Conservation (phyloP, 164 flowering plant genomes). For the Annona cherimola region DNA sequence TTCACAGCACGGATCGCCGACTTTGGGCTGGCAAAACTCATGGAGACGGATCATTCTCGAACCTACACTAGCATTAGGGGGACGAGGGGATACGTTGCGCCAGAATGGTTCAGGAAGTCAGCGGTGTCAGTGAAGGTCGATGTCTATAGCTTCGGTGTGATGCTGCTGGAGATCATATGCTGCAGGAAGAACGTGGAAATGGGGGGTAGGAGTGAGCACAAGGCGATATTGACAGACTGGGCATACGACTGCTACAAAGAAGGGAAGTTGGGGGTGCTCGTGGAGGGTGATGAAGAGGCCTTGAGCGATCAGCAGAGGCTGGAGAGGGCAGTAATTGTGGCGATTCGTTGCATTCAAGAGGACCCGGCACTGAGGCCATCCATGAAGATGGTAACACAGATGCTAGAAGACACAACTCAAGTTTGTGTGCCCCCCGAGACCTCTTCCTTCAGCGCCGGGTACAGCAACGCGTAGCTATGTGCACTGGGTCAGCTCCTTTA, state of each 20-base stretch:
- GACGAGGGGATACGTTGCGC: conserved; percentile 23
- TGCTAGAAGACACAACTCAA: not conserved
- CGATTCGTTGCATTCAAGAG: conserved; percentile 6
- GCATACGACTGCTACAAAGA: not conserved
- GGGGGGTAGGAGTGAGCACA: not conserved
- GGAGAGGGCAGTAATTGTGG: conserved; percentile 2
- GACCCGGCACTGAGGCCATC: not conserved
- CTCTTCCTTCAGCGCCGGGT: not conserved
- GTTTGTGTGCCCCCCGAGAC: not conserved
- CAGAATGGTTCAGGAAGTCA: conserved; percentile 29
- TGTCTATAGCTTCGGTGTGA: conserved; percentile 28
- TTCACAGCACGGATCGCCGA: conserved; percentile 12
- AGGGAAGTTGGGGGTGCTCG: not conserved
- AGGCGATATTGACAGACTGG: conserved; percentile 15
- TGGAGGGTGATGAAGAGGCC: not conserved
- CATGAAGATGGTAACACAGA: conserved; percentile 3
- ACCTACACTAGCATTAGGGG: conserved; percentile 19
- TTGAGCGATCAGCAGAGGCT: not conserved
- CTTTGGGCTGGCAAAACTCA: conserved; percentile 24
- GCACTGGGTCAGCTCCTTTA: too few relatives aligned
- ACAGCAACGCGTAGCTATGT: not conserved
- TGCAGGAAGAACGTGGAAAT: conserved; percentile 15
- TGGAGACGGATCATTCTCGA: conserved; percentile 20
- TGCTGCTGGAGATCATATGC: conserved; percentile 26
- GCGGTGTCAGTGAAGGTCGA: conserved; percentile 29